A percentile compares a stretch with the other conserved stretches of the same genome.
These are phyloP conservation scores for Torulaspora indica DNA, from an alignment of 805 yeast species.

Conservation along the genomic window DNA sequence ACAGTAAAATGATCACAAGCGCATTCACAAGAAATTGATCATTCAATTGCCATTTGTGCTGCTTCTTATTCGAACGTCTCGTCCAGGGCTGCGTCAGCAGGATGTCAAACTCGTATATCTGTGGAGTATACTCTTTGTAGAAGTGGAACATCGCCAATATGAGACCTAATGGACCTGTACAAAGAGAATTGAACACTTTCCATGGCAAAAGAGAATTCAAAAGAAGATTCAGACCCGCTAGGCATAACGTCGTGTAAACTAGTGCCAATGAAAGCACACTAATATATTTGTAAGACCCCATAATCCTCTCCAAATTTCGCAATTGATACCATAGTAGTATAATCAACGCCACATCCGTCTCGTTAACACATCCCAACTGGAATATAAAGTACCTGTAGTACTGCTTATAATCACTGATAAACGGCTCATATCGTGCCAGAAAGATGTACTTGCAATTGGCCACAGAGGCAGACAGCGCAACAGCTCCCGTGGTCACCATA, in stretches of 20 bases:
- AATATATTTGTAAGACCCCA: slow-evolving; percentile 52
- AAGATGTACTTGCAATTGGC: slow-evolving; percentile 30
- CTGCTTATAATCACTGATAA: slow-evolving; percentile 49
- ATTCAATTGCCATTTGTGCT: slow-evolving; percentile 28
- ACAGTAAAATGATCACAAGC: slow-evolving; percentile 35
- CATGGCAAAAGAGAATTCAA: slow-evolving; percentile 33
- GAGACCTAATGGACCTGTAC: slow-evolving; percentile 44
- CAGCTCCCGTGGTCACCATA: slow-evolving; percentile 25
- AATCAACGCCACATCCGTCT: slow-evolving; percentile 49
- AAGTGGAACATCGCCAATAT: slow-evolving; percentile 39
- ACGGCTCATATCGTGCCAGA: slow-evolving; percentile 41
- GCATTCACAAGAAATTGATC: slow-evolving; percentile 36
- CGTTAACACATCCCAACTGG: slow-evolving; percentile 54
- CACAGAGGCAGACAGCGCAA: slow-evolving; percentile 30
- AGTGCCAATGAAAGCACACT: slow-evolving; percentile 43
- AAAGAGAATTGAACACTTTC: slow-evolving; percentile 39
- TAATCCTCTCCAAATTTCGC: slow-evolving; percentile 53
- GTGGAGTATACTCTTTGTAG: slow-evolving; percentile 40
- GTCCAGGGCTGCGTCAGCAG: slow-evolving; percentile 33
- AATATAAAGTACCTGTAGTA: slow-evolving; percentile 50
- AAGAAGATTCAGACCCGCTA: slow-evolving; percentile 36
- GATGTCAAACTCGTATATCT: slow-evolving; percentile 39
- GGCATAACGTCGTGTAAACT: slow-evolving; percentile 44
- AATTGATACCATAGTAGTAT: slow-evolving; percentile 47
- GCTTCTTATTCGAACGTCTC: slow-evolving; percentile 13